A percentile compares a stretch with the other conserved stretches of the same genome.
Conservation (phyloP, 805 yeast species). For the Blastobotrys attinorum region DNA sequence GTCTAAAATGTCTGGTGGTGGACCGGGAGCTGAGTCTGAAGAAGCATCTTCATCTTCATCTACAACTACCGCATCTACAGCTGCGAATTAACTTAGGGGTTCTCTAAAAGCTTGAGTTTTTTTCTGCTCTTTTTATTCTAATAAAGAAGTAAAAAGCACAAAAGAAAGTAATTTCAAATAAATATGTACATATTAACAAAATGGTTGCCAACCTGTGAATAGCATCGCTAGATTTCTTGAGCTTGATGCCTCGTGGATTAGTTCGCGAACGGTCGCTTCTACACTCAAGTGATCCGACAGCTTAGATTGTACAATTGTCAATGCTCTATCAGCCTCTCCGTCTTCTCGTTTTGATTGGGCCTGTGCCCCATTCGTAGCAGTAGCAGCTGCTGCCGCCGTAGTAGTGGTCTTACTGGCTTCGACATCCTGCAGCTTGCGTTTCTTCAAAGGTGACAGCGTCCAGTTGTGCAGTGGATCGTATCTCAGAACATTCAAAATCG, state of each 20-base stretch:
- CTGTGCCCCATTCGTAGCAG: conserved; percentile 14
- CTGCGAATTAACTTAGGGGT: too few species aligned
- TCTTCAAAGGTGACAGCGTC: conserved; percentile 27
- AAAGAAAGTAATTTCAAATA: not conserved
- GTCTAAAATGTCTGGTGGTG: conserved; percentile 22
- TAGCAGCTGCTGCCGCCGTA: conserved; percentile 14
- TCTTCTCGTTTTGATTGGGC: conserved; percentile 16
- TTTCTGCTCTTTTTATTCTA: not conserved
- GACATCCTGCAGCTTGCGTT: not conserved
- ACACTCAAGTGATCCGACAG: conserved; percentile 64
- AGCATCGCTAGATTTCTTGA: conserved; percentile 60
- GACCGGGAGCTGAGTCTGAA: conserved; percentile 17
- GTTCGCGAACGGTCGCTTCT: conserved; percentile 77
- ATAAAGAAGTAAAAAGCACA: not conserved
- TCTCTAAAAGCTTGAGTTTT: too few species aligned
- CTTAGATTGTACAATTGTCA: conserved; percentile 64
- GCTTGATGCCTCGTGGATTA: conserved; percentile 70
- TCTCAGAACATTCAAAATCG: conserved; percentile 74
- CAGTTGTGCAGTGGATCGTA: conserved; percentile 94
- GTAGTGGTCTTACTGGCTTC: too few species aligned
- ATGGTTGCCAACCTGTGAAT: conserved; percentile 53
- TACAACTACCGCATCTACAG: too few species aligned
- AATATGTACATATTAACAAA: conserved; percentile 18
- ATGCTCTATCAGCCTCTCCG: conserved; percentile 74
- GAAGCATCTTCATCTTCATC: too few species aligned